Conservation (phyloP, 1,284 basidiomycete genomes). For the Ceratobasidium papillatum region DNA sequence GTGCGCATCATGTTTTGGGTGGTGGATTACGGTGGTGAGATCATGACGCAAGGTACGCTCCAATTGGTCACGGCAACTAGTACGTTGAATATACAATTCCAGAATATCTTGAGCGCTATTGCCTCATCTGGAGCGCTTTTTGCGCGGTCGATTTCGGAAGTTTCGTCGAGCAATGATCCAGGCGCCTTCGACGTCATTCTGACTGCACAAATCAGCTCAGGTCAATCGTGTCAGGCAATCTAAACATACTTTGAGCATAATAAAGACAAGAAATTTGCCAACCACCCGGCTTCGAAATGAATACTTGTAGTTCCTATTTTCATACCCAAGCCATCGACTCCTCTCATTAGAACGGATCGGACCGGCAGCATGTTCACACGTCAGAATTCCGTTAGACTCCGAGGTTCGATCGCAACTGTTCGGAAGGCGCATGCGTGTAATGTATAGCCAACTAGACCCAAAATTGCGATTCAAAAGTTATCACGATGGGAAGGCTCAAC, state of each 20-base stretch:
- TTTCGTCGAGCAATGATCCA: not conserved
- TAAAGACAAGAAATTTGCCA: not conserved
- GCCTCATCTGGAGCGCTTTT: not conserved
- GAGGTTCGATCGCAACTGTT: conserved; percentile 2
- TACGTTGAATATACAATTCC: not conserved
- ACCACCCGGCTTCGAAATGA: too few relatives aligned
- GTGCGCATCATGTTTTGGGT: not conserved
- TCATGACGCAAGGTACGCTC: conserved; percentile 8
- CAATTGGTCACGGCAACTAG: not conserved
- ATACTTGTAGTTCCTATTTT: too few relatives aligned
- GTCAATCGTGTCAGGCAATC: not conserved
- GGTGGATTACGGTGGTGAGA: conserved; percentile 4
- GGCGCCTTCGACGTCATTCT: not conserved
- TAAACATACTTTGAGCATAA: not conserved
- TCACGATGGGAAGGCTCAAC: not conserved
- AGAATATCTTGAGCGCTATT: not conserved
- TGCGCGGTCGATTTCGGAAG: not conserved
- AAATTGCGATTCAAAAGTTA: not conserved
- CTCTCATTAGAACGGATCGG: not conserved
- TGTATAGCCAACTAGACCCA: not conserved
- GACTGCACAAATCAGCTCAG: not conserved
- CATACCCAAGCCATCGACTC: not conserved
- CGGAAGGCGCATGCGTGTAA: not conserved
- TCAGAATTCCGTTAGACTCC: not conserved
- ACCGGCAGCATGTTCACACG: not conserved